Percentiles rank a stretch among this genome's conserved stretches.
Conservation (phyloP, 139 green algal species). For the Spirogloea muscicola region DNA sequence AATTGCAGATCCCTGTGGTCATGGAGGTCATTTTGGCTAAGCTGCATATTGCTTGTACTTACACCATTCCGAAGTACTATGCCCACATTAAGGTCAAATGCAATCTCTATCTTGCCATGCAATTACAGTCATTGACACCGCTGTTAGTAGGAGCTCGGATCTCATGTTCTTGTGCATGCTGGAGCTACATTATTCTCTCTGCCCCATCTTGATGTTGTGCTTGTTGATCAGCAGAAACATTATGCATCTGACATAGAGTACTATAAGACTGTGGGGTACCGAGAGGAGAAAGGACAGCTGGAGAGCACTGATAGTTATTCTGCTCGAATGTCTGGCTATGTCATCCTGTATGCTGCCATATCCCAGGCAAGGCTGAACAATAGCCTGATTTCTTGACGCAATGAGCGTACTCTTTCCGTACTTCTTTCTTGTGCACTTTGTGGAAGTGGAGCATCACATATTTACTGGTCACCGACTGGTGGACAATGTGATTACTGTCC, state of each 20-base stretch:
- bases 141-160: too few species aligned
- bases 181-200: too few species aligned
- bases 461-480: too few species aligned
- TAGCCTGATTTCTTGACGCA: too few species aligned
- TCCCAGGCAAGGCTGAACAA: slow-evolving; percentile 48
- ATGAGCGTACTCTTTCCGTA: too few species aligned
- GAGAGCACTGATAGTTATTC: slow-evolving; percentile 49
- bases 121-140: too few species aligned
- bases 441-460: too few species aligned
- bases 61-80: slow-evolving; percentile 53
- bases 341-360: slow-evolving; percentile 50
- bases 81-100: slow-evolving; percentile 37
- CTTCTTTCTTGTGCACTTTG: too few species aligned
- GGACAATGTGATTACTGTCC: neutral
- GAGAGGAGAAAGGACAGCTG: slow-evolving; percentile 32
- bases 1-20: slow-evolving; percentile 31
- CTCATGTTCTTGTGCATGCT: too few species aligned
- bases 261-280: slow-evolving; percentile 34
- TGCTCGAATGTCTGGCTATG: slow-evolving; percentile 42
- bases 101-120: too few species aligned
- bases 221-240: too few species aligned
- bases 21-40: slow-evolving; percentile 40
- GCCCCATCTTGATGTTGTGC: too few species aligned
- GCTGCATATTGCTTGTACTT: slow-evolving; percentile 43
- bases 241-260: slow-evolving; percentile 23